Base-by-base conservation (phyloP, 2,329 filamentous ascomycete species). In the Amauroascus verrucosus region DNA sequence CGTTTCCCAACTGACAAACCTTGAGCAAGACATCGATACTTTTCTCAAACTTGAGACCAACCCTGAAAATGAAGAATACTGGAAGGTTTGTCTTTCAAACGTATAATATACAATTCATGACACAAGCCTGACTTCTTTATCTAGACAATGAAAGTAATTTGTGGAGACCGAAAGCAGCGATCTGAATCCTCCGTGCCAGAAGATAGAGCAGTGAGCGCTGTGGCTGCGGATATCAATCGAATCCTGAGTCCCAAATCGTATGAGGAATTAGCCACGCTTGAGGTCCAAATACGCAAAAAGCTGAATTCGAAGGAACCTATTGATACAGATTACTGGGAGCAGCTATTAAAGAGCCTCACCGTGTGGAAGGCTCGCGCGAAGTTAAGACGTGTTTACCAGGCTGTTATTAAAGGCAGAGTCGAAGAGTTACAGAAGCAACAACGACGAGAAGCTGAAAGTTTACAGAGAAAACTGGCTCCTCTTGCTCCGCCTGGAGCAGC, bases 301-400 rank as follows among this genome's bases (percentile, higher is more conserved):
- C 74, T 98, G 46, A 78, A 83, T 50, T 94, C 88, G 6, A 84
- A 95, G 65, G 90, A 96, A 64, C 84, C 87, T 8, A 91, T 98
- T 60, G 93, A 98, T 68, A 88, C 86, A 1, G 93, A 98, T 70
- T 98, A 97, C 68, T 98, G 93, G 93, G 88, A 95, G 65, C 88
- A 95, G 65, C 76, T 98, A 14, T 75, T 98, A 57, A 83, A 84
- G 60, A 94, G 84, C 65, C 74, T 98, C 58, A 76, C 86, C 6
- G 82, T 95, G 1, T 96, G 88, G 83, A 97, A 97, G 72, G 88
- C 93, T 32, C 89, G 87, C 67, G 88, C 89, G 1, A 88, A 85
- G 67, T 72, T 98, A 51, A 83, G 82, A 60, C 83, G 81, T 57
- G 83, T 96, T 14, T 90, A 84, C 59, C 82, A 87, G 59, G 81